phyloP scores from a whole-genome alignment of 2,329 filamentous ascomycete genomes.

The Endoconidiophora polonica region DNA sequence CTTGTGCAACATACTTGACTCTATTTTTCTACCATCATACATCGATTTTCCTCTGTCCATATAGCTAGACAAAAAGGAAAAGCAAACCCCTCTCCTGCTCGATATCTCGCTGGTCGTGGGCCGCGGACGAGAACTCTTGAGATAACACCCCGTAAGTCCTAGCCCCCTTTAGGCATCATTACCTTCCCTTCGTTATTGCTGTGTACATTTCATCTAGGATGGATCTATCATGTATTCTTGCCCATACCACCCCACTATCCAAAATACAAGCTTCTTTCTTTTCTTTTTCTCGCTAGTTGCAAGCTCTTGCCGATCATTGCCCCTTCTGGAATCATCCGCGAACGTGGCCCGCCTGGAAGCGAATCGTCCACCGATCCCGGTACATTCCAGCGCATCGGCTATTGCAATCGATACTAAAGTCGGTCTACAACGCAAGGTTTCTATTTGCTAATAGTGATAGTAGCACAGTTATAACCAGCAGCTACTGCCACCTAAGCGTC shows the following conservation, averaged over 20 bases:
- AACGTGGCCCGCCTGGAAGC: conserved; percentile 5
- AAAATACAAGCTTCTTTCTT: not conserved
- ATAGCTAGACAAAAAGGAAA: not conserved
- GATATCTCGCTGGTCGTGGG: no score
- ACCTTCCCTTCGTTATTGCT: no score
- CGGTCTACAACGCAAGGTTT: not conserved
- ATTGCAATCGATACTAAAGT: not conserved
- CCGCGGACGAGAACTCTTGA: no score
- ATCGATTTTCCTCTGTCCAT: not conserved
- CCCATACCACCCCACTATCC: not conserved
- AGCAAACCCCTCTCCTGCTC: not conserved
- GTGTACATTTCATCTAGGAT: no score
- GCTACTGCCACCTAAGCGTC: not conserved
- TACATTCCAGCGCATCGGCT: not conserved
- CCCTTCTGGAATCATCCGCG: not conserved
- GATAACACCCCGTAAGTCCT: no score
- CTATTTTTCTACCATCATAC: not conserved
- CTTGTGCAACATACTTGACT: not conserved
- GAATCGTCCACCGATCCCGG: not conserved
- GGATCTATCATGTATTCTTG: no score
- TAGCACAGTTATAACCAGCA: not conserved
- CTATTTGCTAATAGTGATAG: not conserved
- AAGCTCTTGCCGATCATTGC: not conserved
- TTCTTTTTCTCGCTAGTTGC: not conserved
- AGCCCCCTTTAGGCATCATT: no score